phyloP scores from a whole-genome alignment of 352 stramenopile genomes.

The Detonula confervacea region DNA sequence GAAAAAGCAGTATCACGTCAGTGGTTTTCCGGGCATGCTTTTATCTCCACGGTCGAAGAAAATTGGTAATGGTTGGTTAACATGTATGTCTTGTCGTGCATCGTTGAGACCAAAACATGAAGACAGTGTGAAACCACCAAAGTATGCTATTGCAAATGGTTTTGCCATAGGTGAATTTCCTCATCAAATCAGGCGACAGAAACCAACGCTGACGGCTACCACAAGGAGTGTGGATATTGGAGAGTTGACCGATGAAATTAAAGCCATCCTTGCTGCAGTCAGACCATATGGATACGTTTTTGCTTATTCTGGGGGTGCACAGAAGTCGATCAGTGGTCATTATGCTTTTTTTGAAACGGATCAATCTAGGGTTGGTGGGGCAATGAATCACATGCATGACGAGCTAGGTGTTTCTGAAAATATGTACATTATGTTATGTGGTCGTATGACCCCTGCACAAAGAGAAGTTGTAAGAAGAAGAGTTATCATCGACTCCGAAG shows the following conservation, averaged over 20 bases:
- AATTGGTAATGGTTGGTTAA: background rate
- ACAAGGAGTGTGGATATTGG: background rate
- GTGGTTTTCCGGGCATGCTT: background rate
- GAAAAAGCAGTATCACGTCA: background rate
- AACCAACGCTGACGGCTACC: background rate
- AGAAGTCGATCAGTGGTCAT: conserved; percentile 33
- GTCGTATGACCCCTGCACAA: conserved; percentile 8
- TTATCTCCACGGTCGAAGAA: background rate
- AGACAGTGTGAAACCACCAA: conserved; percentile 5
- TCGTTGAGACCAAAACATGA: background rate
- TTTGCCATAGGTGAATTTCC: background rate
- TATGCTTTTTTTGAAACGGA: conserved; percentile 40
- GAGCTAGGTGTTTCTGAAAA: no score
- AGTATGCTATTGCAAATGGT: background rate
- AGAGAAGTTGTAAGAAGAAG: background rate
- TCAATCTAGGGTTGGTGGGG: conserved; percentile 14
- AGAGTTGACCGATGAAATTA: conserved; percentile 29
- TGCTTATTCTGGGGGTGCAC: conserved; percentile 8
- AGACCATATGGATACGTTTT: conserved; percentile 12
- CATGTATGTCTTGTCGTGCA: background rate
- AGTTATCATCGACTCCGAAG: background rate
- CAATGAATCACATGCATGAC: conserved; percentile 16
- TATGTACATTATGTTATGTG: background rate
- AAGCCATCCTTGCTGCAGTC: conserved; percentile 17
- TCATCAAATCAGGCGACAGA: background rate